Conservation (phyloP, 345 rosid species). For the Sonneratia caseolaris region DNA sequence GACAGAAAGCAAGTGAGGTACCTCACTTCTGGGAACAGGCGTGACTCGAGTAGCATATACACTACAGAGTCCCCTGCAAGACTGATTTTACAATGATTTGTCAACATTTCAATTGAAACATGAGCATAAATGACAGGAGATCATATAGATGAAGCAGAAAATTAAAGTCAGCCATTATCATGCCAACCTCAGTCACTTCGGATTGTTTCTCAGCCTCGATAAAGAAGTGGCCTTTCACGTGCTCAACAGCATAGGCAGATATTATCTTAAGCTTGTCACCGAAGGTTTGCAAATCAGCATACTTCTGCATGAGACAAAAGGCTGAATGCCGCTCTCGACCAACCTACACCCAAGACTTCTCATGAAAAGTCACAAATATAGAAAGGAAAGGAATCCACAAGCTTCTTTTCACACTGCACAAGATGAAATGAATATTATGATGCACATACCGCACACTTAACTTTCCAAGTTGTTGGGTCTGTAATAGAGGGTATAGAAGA, state of each 20-base stretch:
- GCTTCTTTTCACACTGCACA: neutral
- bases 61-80: constrained; percentile 59
- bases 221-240: constrained; percentile 65
- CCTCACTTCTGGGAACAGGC: constrained; percentile 54
- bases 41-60: constrained; percentile 56
- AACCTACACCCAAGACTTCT: constrained; percentile 37
- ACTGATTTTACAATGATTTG: constrained; percentile 30
- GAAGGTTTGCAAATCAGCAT: constrained; percentile 55
- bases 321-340: constrained; percentile 74
- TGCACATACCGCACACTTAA: constrained; percentile 75
- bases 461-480: constrained; percentile 80
- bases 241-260: constrained; percentile 70
- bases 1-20: constrained; percentile 47
- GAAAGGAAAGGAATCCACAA: neutral
- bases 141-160: neutral
- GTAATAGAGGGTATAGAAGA: constrained; percentile 31
- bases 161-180: neutral
- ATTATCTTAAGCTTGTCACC: constrained; percentile 51
- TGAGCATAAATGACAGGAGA: neutral
- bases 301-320: constrained; percentile 93
- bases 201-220: constrained; percentile 68
- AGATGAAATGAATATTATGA: neutral
- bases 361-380: neutral
- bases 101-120: neutral
- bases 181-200: constrained; percentile 63